These are phyloP conservation scores for Stemphylium lycopersici DNA, from an alignment of 2,329 filamentous ascomycete species.

Conservation along the genomic window DNA sequence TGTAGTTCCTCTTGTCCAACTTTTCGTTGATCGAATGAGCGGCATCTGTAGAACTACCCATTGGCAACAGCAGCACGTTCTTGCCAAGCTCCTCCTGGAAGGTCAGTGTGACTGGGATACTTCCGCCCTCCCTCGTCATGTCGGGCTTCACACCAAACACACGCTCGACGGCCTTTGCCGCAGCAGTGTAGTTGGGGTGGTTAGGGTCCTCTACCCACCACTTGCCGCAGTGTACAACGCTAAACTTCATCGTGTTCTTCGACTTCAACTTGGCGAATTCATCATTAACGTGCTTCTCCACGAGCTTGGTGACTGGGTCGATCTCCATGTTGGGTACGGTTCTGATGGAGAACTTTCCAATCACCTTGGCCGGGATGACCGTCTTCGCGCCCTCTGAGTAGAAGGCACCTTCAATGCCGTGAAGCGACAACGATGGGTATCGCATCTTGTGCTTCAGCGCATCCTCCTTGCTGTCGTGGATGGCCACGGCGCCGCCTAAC, in stretches of 20 bases:
- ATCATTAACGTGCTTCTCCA: conserved; percentile 82
- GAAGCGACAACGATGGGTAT: conserved; percentile 89
- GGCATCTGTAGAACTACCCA: conserved; percentile 96
- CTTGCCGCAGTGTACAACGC: conserved; percentile 87
- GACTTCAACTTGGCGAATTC: conserved; percentile 85
- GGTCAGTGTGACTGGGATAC: conserved; percentile 94
- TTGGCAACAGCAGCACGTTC: conserved; percentile 93
- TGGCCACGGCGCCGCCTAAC: conserved; percentile 84
- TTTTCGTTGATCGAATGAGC: conserved; percentile 99
- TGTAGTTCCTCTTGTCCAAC: conserved; percentile 95
- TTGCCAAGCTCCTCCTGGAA: conserved; percentile 98
- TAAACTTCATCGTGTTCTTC: conserved; percentile 88
- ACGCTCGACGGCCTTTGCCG: conserved; percentile 92
- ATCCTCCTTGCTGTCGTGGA: conserved; percentile 85
- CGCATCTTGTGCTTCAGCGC: conserved; percentile 97
- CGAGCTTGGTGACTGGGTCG: conserved; percentile 81
- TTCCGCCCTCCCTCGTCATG: conserved; percentile 94
- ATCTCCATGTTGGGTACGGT: conserved; percentile 98
- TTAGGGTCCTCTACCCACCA: conserved; percentile 99
- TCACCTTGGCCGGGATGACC: conserved; percentile 96
- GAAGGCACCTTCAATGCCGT: conserved; percentile 95
- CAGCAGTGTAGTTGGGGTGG: conserved; percentile 98
- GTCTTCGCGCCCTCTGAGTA: conserved; percentile 94
- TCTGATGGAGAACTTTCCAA: conserved; percentile 97
- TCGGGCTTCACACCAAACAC: conserved; percentile 95